phyloP scores from a whole-genome alignment of 805 yeast genomes.

The Kazachstania viticola region DNA sequence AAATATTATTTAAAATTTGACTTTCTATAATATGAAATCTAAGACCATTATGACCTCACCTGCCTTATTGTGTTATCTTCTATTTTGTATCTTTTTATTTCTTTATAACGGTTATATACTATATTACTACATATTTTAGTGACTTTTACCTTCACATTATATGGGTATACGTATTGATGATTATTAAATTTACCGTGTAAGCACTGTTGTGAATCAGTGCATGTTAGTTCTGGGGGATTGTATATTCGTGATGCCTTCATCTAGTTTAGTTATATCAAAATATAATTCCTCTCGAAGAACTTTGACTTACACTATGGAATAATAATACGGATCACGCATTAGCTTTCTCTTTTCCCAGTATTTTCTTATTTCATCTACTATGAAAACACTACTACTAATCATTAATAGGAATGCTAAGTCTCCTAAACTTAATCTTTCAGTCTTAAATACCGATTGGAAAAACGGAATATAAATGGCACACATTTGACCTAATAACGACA shows the following conservation, averaged over 20 bases:
- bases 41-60: no score
- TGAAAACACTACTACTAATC: constrained; percentile 70
- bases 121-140: no score
- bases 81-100: no score
- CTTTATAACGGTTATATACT: no score
- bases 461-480: constrained; percentile 91
- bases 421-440: constrained; percentile 69
- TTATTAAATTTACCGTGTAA: no score
- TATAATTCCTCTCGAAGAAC: not conserved
- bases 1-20: no score
- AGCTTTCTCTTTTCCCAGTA: constrained; percentile 21
- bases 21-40: no score
- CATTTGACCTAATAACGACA: constrained; percentile 80
- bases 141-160: no score
- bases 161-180: no score
- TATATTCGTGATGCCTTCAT: not conserved
- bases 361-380: constrained; percentile 78
- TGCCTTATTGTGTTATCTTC: no score
- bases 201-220: no score
- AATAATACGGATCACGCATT: constrained; percentile 8
- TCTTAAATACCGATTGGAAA: constrained; percentile 85
- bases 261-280: not conserved
- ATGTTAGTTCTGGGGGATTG: no score
- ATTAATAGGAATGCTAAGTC: constrained; percentile 47
- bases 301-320: constrained; percentile 11